phyloP scores from a whole-genome alignment of 495 filamentous ascomycete genomes.

The Pyronema domesticum region DNA sequence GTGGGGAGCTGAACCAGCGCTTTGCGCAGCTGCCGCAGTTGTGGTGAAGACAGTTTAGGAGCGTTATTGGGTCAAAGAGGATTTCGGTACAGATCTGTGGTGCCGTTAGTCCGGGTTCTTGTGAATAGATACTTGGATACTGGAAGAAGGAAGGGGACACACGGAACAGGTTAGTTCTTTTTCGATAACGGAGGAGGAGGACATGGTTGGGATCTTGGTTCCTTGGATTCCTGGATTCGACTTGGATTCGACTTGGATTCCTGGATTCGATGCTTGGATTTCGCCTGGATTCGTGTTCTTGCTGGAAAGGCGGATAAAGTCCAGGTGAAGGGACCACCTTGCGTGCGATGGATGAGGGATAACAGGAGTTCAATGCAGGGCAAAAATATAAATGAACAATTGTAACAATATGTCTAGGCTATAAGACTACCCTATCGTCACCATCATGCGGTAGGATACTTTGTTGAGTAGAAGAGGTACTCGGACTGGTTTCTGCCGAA shows the following conservation, averaged over 20 bases:
- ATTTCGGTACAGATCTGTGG: conserved; percentile 86
- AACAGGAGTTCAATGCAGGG: too few species aligned
- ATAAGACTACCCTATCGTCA: too few species aligned
- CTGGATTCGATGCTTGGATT: background rate
- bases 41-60: conserved; percentile 93
- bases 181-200: conserved; percentile 36
- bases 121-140: conserved; percentile 1
- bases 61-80: conserved; percentile 84
- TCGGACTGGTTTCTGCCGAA: too few species aligned
- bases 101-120: background rate
- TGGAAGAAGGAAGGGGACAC: conserved; percentile 27
- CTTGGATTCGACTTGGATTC: background rate
- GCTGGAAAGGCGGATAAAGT: too few species aligned
- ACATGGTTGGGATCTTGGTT: background rate
- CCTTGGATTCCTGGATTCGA: background rate
- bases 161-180: conserved; percentile 87
- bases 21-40: conserved; percentile 91
- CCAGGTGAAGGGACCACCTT: too few species aligned
- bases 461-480: too few species aligned
- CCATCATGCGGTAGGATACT: too few species aligned
- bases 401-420: too few species aligned
- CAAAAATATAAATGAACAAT: too few species aligned
- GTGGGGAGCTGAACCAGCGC: conserved; percentile 64
- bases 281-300: background rate
- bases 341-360: too few species aligned